These are phyloP conservation scores for Melanopsichium pennsylvanicum DNA, from an alignment of 1,284 basidiomycete genomes.

Conservation along the genomic window DNA sequence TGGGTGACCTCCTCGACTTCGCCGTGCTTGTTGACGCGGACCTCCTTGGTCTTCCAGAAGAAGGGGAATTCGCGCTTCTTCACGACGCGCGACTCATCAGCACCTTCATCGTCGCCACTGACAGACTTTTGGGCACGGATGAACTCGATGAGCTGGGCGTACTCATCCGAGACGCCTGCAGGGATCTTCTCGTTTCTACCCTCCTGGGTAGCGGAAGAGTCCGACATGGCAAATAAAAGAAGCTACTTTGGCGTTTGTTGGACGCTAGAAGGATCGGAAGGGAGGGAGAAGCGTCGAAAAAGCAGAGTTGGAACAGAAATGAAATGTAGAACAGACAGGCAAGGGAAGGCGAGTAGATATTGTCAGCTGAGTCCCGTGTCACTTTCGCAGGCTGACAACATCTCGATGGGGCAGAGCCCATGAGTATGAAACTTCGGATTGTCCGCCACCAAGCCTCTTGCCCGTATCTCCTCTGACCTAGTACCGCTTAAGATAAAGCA, in stretches of 20 bases:
- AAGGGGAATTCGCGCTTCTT: constrained; percentile 60
- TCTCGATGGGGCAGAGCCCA: no score
- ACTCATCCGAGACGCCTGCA: constrained; percentile 58
- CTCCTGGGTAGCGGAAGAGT: constrained; percentile 52
- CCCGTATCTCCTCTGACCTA: no score
- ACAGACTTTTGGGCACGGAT: constrained; percentile 59
- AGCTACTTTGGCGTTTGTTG: not conserved
- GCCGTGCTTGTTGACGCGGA: constrained; percentile 66
- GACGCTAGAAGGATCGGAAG: not conserved
- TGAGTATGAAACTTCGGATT: no score
- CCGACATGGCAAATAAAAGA: constrained; percentile 34
- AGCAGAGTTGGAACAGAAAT: not conserved
- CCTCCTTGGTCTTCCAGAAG: constrained; percentile 63
- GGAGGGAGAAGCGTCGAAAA: not conserved
- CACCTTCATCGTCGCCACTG: constrained; percentile 51
- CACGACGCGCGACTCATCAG: constrained; percentile 55
- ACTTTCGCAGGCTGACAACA: no score
- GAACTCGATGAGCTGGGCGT: constrained; percentile 59
- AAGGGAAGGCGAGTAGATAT: no score
- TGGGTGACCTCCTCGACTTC: constrained; percentile 61
- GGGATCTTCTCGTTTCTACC: constrained; percentile 42
- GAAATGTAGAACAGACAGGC: no score
- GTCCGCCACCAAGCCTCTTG: no score
- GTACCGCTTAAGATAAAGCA: no score
- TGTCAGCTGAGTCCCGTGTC: no score